phyloP scores from a whole-genome alignment of 495 filamentous ascomycete genomes.

The Aspergillus sparsus region DNA sequence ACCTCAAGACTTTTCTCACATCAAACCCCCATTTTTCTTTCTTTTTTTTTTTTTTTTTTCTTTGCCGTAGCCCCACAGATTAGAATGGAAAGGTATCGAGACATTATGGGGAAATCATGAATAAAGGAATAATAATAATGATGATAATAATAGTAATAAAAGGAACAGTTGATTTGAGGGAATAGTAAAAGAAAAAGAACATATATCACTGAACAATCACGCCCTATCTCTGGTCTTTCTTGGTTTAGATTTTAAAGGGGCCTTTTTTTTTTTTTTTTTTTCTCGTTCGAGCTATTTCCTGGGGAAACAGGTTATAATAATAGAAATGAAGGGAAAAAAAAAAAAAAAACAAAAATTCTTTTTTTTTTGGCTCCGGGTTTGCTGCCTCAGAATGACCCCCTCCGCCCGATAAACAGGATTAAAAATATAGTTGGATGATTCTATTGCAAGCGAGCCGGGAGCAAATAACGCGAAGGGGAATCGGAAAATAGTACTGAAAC shows the following conservation, averaged over 20 bases:
- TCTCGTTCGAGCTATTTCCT: too few species aligned
- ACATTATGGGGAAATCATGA: not conserved
- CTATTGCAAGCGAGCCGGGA: conserved; percentile 15
- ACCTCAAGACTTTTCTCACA: not conserved
- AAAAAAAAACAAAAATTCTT: conserved; percentile 1
- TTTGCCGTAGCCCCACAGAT: too few species aligned
- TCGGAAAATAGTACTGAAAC: conserved; percentile 10
- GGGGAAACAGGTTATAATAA: not conserved
- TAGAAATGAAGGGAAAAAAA: not conserved
- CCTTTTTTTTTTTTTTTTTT: too few species aligned
- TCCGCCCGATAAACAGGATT: conserved; percentile 9
- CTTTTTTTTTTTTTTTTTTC: too few species aligned
- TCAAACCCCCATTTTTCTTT: not conserved
- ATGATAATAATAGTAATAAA: not conserved
- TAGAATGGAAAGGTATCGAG: not conserved
- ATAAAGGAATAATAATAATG: not conserved
- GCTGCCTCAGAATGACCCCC: conserved; percentile 4
- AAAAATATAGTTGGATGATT: conserved; percentile 14
- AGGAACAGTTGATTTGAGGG: conserved; percentile 11
- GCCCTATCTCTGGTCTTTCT: too few species aligned
- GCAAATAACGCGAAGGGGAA: not conserved
- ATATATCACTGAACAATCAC: too few species aligned
- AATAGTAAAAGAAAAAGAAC: conserved; percentile 4
- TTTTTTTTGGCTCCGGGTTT: conserved; percentile 7
- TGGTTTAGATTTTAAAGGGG: too few species aligned